phyloP scores from a whole-genome alignment of 129 eudicot genomes.

The Centaurea solstitialis region DNA sequence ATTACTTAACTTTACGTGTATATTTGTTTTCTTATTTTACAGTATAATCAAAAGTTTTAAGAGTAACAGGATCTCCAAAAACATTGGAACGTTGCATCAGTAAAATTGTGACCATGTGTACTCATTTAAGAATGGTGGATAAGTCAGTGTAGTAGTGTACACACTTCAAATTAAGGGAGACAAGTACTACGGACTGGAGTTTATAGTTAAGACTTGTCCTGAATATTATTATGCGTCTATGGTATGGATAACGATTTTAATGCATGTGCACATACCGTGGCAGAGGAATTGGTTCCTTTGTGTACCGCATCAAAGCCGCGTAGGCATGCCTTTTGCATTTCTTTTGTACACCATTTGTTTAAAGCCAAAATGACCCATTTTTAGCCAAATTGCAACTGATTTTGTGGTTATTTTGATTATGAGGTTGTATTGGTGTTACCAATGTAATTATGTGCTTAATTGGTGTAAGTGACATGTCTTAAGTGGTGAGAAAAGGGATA shows the following conservation, averaged over 20 bases:
- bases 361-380: not conserved
- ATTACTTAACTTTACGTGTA: no score
- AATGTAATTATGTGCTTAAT: no score
- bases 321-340: not conserved
- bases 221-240: not conserved
- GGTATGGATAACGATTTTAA: not conserved
- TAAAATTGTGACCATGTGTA: not conserved
- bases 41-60: no score
- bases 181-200: not conserved
- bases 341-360: not conserved
- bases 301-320: not conserved
- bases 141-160: not conserved
- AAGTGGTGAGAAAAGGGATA: no score
- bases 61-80: not conserved
- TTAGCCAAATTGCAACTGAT: not conserved
- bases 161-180: not conserved
- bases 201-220: not conserved
- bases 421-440: not conserved
- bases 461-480: no score
- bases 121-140: constrained; percentile 1
- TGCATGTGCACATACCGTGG: not conserved
- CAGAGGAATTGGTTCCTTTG: not conserved
- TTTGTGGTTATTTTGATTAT: not conserved
- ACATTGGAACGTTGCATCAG: not conserved
- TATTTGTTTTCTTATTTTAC: no score